Base-by-base conservation (phyloP, 768 basidiomycete genomes). In the Paxillus ammoniavirescens region DNA sequence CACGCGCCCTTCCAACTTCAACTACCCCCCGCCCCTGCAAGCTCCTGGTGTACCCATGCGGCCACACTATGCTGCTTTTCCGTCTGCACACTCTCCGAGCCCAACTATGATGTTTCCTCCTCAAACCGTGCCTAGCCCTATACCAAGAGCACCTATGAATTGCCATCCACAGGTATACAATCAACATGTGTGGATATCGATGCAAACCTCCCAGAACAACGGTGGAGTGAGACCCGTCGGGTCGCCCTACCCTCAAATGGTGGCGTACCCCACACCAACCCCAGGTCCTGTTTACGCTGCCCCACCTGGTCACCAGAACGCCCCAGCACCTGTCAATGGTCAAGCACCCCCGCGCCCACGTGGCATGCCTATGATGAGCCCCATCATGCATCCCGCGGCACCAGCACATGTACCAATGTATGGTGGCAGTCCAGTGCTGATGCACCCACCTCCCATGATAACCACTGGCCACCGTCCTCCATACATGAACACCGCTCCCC, bases 1-100 rank as follows among this genome's bases (percentile, higher is more conserved):
- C 26, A 61, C 59, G 8, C 71, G 69, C 21, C 68, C 61, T 52
- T 62, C 57, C 18, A 58, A 43, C 49, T 67, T 67, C 47, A 59
- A 49, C 28, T 70, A 67, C 46, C 49, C 80, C 62, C 65, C 73
- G 14, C 71, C 77, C 35, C 73, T 75, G 40, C 73, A 73, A 51
- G 75, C 77, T 15, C 71, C 79, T 47, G 76, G 73, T 62, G 54
- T 70, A 36, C 74, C 69, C 49, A 73, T 84, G 62, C 82, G 86
- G 13, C 77, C 82, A 12, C 67, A 76, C 41, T 91, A 86, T 72
- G 67, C 74, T 21, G 61, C 77, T 18, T 89, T 89, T 65, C 73
- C 80, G 21, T 83, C 88, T 72, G 83, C 80, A 58, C 86, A 86
- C 63, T 83, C 88, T 14, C 87, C 88, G 4, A 82, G 76, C 53